These are phyloP conservation scores for Fusarium citri DNA, from an alignment of 2,329 filamentous ascomycete genomes.

Conservation along the genomic window DNA sequence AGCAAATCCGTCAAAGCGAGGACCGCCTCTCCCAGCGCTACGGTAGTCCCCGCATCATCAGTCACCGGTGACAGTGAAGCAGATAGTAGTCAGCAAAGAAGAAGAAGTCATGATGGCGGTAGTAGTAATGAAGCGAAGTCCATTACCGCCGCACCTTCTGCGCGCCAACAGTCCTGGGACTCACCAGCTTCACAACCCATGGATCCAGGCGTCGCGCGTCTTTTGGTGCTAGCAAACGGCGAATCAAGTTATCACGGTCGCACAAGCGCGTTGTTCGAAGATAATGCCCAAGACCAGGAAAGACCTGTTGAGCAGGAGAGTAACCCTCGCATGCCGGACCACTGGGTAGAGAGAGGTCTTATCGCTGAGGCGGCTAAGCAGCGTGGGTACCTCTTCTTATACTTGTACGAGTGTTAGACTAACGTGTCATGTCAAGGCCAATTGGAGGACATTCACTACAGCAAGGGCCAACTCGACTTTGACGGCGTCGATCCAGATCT, in stretches of 20 bases:
- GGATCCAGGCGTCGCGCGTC: constrained; percentile 49
- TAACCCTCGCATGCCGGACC: constrained; percentile 48
- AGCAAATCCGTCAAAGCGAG: constrained; percentile 8
- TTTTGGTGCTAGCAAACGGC: constrained; percentile 55
- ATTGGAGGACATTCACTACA: constrained; percentile 61
- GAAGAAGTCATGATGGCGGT: constrained; percentile 11
- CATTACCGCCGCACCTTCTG: background rate
- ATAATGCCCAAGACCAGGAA: constrained; percentile 29
- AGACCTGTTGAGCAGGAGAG: constrained; percentile 39
- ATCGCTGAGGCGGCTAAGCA: constrained; percentile 39
- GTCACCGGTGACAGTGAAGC: background rate
- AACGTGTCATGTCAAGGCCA: constrained; percentile 50
- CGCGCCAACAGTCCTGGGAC: constrained; percentile 15
- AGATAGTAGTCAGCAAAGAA: background rate
- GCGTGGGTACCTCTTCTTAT: constrained; percentile 22
- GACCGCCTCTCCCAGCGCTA: background rate
- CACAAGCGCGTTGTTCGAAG: constrained; percentile 62
- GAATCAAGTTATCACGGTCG: constrained; percentile 62
- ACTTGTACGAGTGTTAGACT: constrained; percentile 40
- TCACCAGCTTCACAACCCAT: constrained; percentile 3
- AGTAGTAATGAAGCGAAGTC: background rate
- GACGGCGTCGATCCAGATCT: constrained; percentile 65
- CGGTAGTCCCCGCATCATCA: constrained; percentile 1
- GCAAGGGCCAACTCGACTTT: constrained; percentile 62
- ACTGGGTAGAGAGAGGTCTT: constrained; percentile 58